A percentile compares a stretch with the other conserved stretches of the same genome.
Conservation (phyloP, 2,329 filamentous ascomycete species). For the Penicillium glabrum region DNA sequence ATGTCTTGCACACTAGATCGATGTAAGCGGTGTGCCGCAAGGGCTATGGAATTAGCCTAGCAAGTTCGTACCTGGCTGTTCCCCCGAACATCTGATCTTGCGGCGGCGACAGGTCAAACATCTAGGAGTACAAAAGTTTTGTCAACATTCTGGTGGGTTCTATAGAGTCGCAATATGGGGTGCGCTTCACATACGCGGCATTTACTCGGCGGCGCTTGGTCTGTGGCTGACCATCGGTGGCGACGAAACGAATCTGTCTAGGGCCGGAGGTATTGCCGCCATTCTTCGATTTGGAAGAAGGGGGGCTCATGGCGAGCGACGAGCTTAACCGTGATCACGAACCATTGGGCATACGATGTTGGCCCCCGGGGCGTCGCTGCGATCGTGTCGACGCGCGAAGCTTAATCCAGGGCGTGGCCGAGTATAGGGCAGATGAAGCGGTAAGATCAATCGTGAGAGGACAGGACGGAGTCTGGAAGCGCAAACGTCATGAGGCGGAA, state of each 20-base stretch:
- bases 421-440: conserved; percentile 11
- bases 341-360: conserved; percentile 30
- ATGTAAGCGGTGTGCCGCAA: conserved; percentile 6
- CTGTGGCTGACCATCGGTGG: conserved; percentile 77
- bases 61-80: conserved; percentile 56
- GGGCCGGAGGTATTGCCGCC: conserved; percentile 31
- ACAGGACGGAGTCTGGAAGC: conserved; percentile 4
- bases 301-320: conserved; percentile 41
- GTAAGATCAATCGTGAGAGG: conserved; percentile 13
- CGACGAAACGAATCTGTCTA: conserved; percentile 70
- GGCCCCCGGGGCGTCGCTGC: neutral
- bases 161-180: neutral
- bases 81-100: conserved; percentile 73
- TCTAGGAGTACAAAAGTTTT: conserved; percentile 38
- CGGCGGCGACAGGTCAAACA: conserved; percentile 73
- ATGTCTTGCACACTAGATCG: conserved; percentile 62
- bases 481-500: conserved; percentile 18
- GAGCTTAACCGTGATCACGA: conserved; percentile 33
- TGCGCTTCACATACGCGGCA: conserved; percentile 61
- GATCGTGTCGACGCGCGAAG: conserved; percentile 4
- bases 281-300: conserved; percentile 38
- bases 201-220: conserved; percentile 77
- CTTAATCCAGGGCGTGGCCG: neutral
- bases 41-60: neutral
- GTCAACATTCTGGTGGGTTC: conserved; percentile 8